These are phyloP conservation scores for Penicillium odoratum DNA, from an alignment of 495 filamentous ascomycete genomes.

Conservation along the genomic window DNA sequence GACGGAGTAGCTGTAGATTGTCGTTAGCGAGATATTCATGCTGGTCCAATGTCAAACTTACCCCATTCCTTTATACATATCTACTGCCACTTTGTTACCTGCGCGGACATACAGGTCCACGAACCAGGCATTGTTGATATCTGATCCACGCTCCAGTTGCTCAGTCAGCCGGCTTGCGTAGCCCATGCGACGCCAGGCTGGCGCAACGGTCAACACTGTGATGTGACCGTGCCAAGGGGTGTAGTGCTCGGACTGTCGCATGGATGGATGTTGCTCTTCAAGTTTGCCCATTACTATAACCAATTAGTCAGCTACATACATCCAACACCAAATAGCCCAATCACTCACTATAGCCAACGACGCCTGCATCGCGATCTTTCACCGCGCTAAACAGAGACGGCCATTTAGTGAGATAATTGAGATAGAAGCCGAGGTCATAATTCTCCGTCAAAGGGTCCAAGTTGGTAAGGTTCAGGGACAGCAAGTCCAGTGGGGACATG, in stretches of 20 bases:
- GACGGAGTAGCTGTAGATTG: conserved; percentile 59
- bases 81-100: conserved; percentile 82
- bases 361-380: conserved; percentile 74
- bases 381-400: conserved; percentile 88
- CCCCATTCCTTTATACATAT: conserved; percentile 88
- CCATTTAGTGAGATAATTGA: conserved; percentile 93
- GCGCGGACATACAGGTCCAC: conserved; percentile 91
- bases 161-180: conserved; percentile 78
- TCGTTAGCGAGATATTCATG: too few species aligned
- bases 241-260: conserved; percentile 75
- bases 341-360: conserved; percentile 86
- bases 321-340: not conserved
- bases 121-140: conserved; percentile 85
- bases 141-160: conserved; percentile 75
- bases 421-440: conserved; percentile 92
- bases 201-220: conserved; percentile 90
- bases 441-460: conserved; percentile 95
- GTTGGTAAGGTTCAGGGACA: conserved; percentile 80
- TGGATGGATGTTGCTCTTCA: conserved; percentile 76
- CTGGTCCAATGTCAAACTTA: conserved; percentile 38
- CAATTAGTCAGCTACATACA: conserved; percentile 2
- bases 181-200: conserved; percentile 78
- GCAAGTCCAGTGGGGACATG: conserved; percentile 70
- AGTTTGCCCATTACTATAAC: conserved; percentile 88
- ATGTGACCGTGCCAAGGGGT: conserved; percentile 98